Percentiles rank a stretch among this genome's conserved stretches.
Evolutionary conservation across 2,329 filamentous ascomycete species (phyloP).

Genomic region (Colletotrichum ledebouriae): DNA sequence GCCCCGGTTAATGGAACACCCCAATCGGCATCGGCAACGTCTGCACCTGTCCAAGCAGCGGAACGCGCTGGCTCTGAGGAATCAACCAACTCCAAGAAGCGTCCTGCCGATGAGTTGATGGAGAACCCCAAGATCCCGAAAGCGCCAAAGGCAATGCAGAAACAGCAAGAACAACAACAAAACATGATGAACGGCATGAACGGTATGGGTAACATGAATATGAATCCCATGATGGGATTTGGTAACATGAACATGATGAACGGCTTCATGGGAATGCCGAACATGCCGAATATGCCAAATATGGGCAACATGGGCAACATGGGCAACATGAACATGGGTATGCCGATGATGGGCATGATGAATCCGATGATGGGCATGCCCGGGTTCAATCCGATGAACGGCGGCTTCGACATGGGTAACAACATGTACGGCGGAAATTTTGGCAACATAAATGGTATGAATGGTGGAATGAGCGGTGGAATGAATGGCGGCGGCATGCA

Average conservation of each 20-base stretch:
- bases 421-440: slow-evolving; percentile 51
- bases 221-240: slow-evolving; percentile 50
- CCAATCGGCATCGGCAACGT: slow-evolving; percentile 48
- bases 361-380: slow-evolving; percentile 46
- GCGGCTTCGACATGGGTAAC: slow-evolving; percentile 49
- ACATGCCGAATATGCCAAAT: slow-evolving; percentile 56
- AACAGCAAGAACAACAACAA: slow-evolving; percentile 62
- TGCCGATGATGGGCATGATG: slow-evolving; percentile 52
- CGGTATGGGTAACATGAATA: slow-evolving; percentile 53
- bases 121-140: slow-evolving; percentile 76
- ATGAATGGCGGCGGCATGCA: slow-evolving; percentile 45
- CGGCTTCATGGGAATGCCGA: slow-evolving; percentile 47
- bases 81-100: slow-evolving; percentile 75
- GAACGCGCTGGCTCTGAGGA: slow-evolving; percentile 46
- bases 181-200: slow-evolving; percentile 63
- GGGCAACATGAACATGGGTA: slow-evolving; percentile 48
- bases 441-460: slow-evolving; percentile 53
- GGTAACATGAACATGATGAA: slow-evolving; percentile 42
- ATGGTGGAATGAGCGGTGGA: slow-evolving; percentile 50
- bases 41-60: slow-evolving; percentile 44
- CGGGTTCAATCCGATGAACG: slow-evolving; percentile 45
- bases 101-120: slow-evolving; percentile 80
- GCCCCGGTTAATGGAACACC: slow-evolving; percentile 50
- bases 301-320: slow-evolving; percentile 47
- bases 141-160: slow-evolving; percentile 75